A percentile compares a stretch with the other conserved stretches of the same genome.
Conservation (phyloP, 2,329 filamentous ascomycete species). For the Xylaria hypoxylon region DNA sequence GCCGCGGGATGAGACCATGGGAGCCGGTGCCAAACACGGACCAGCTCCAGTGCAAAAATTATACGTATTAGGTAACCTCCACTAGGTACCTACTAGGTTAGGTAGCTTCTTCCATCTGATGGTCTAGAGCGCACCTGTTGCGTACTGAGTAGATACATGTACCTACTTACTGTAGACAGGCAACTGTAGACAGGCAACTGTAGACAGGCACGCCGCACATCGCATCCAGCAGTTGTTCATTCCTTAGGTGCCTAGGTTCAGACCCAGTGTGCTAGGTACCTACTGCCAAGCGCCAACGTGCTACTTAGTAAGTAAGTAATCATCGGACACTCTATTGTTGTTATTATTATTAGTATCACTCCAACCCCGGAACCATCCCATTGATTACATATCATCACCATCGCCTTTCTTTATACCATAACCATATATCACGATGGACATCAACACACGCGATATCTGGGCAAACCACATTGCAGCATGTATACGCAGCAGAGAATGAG, state of each 20-base stretch:
- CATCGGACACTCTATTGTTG: not conserved
- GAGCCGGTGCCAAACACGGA: slow-evolving; percentile 28
- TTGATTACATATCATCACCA: not conserved
- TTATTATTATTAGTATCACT: too few species aligned
- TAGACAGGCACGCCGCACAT: not conserved
- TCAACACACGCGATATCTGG: slow-evolving; percentile 6
- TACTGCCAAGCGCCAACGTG: not conserved
- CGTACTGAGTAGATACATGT: slow-evolving; percentile 4
- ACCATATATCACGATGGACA: not conserved
- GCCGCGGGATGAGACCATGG: slow-evolving; percentile 28
- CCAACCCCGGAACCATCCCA: not conserved
- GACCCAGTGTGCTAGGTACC: not conserved
- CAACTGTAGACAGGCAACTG: too few species aligned
- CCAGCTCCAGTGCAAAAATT: slow-evolving; percentile 3
- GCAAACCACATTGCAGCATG: not conserved
- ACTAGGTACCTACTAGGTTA: too few species aligned
- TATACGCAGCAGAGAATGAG: not conserved
- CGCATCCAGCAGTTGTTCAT: not conserved
- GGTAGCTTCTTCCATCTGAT: too few species aligned
- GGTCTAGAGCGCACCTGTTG: too few species aligned
- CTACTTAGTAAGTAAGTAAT: not conserved
- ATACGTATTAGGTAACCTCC: too few species aligned
- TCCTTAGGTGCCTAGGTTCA: too few species aligned
- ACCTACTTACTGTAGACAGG: not conserved
- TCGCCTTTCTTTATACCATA: not conserved